Conservation (phyloP, 1,139 yeast species). For the Candida smagusa region DNA sequence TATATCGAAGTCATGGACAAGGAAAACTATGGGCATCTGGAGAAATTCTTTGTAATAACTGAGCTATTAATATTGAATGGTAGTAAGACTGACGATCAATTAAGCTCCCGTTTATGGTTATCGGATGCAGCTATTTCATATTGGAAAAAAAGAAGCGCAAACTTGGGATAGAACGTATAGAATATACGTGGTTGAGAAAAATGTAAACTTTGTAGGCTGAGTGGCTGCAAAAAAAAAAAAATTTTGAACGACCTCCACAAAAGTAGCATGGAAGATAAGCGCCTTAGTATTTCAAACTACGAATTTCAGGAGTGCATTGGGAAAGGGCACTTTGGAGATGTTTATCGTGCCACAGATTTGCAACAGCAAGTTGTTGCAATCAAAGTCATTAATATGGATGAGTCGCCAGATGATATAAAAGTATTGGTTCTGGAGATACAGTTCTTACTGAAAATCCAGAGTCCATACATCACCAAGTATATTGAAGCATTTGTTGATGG, state of each 20-base stretch:
- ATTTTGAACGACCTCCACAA: background rate
- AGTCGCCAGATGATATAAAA: conserved; percentile 67
- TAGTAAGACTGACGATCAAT: conserved; percentile 30
- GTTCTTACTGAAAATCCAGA: conserved; percentile 60
- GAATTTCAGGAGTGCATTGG: conserved; percentile 63
- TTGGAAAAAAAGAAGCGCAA: conserved; percentile 47
- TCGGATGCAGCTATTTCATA: conserved; percentile 45
- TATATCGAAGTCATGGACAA: conserved; percentile 29
- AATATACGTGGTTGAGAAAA: background rate
- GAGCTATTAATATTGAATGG: conserved; percentile 75
- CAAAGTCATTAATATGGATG: conserved; percentile 74
- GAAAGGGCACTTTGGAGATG: conserved; percentile 85
- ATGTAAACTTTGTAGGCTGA: conserved; percentile 5
- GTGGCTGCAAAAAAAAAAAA: conserved; percentile 18
- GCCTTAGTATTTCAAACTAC: conserved; percentile 21
- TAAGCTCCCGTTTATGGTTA: conserved; percentile 30
- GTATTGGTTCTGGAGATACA: conserved; percentile 72
- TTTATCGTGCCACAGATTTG: conserved; percentile 56
- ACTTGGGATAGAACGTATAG: conserved; percentile 13
- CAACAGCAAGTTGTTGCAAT: conserved; percentile 60
- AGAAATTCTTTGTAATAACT: conserved; percentile 58
- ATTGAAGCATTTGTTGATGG: conserved; percentile 60
- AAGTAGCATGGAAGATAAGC: conserved; percentile 1
- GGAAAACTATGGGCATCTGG: conserved; percentile 2
- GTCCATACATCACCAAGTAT: conserved; percentile 65